These are phyloP conservation scores for Cutaneotrichosporon sp. DNA, from an alignment of 1,284 basidiomycete species.

Conservation along the genomic window DNA sequence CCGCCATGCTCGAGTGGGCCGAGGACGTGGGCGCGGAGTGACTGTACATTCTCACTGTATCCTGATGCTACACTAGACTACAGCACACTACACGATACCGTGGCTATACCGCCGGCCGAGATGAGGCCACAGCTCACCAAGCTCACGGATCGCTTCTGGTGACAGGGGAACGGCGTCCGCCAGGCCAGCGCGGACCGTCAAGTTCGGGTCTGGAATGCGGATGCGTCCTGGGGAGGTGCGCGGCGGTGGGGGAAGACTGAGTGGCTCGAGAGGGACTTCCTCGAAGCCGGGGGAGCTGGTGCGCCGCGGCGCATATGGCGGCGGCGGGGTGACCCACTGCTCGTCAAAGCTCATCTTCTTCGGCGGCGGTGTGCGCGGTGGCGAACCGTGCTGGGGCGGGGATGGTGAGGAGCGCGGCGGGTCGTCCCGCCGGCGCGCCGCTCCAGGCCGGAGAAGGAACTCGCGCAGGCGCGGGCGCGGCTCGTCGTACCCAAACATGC, in stretches of 20 bases:
- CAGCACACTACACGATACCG: neutral
- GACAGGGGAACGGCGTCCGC: neutral
- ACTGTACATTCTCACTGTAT: neutral
- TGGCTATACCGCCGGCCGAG: constrained; percentile 2
- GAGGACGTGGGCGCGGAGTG: constrained; percentile 23
- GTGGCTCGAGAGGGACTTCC: neutral
- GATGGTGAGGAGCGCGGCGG: no score
- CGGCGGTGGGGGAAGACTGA: neutral
- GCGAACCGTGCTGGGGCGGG: no score
- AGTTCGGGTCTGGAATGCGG: neutral
- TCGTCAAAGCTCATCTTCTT: neutral
- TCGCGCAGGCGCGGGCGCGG: neutral
- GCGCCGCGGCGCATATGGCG: neutral
- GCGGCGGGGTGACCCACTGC: neutral
- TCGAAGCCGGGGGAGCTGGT: neutral
- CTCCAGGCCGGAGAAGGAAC: neutral
- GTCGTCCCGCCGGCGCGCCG: no score
- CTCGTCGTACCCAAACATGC: neutral
- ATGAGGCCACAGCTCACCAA: constrained; percentile 29
- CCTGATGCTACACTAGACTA: neutral
- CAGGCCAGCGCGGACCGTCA: neutral
- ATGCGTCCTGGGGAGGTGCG: neutral
- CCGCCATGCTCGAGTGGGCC: constrained; percentile 49
- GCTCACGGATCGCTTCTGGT: neutral
- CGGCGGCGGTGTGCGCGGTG: neutral